These are phyloP conservation scores for Thermothelomyces thermophilus DNA, from an alignment of 2,329 filamentous ascomycete genomes.

Conservation along the genomic window DNA sequence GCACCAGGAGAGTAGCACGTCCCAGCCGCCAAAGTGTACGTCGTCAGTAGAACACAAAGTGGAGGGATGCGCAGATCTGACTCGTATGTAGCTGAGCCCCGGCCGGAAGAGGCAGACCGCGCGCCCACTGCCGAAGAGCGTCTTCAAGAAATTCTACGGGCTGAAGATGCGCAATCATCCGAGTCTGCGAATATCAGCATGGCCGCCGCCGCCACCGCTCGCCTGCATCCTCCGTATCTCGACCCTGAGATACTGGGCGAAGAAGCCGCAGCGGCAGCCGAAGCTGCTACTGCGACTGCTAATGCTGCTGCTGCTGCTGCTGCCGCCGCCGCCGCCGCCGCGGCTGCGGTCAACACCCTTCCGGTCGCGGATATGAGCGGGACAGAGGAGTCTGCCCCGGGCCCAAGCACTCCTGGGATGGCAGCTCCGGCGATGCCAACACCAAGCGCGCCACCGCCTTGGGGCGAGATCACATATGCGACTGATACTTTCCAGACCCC, in stretches of 20 bases:
- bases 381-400: slow-evolving; percentile 7
- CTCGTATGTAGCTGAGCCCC: slow-evolving; percentile 12
- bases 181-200: slow-evolving; percentile 48
- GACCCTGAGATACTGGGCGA: slow-evolving; percentile 38
- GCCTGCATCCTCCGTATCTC: slow-evolving; percentile 47
- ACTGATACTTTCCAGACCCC: slow-evolving; percentile 29
- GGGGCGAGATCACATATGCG: slow-evolving; percentile 49
- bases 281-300: slow-evolving; percentile 19
- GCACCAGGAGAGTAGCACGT: slow-evolving; percentile 38
- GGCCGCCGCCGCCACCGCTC: slow-evolving; percentile 50
- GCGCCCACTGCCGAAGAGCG: slow-evolving; percentile 44
- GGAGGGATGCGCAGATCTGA: neutral
- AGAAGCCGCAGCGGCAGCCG: slow-evolving; percentile 23
- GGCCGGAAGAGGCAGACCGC: slow-evolving; percentile 18
- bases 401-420: neutral
- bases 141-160: slow-evolving; percentile 40
- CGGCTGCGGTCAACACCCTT: slow-evolving; percentile 16
- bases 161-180: slow-evolving; percentile 33
- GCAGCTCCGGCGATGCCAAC: slow-evolving; percentile 10
- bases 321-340: slow-evolving; percentile 16
- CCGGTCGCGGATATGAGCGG: slow-evolving; percentile 18
- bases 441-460: slow-evolving; percentile 35
- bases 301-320: slow-evolving; percentile 18
- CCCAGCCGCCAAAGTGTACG: slow-evolving; percentile 35
- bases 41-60: neutral